Percentiles rank a stretch among this genome's conserved stretches.
phyloP scores from a whole-genome alignment of 495 filamentous ascomycete species.

The Hypoxylon lenormandii region DNA sequence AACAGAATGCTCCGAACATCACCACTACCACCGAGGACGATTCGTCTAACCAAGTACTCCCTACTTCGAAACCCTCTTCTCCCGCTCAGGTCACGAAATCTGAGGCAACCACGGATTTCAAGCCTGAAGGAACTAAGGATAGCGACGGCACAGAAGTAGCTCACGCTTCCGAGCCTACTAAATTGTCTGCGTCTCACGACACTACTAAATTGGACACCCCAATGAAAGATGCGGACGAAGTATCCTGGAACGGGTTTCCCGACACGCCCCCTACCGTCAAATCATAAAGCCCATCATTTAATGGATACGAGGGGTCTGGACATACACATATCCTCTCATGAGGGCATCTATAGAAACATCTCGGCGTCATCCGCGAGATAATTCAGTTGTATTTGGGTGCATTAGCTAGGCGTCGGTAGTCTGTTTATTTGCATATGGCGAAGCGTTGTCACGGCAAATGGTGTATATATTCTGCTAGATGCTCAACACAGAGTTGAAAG shows the following conservation, averaged over 20 bases:
- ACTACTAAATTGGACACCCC: background rate
- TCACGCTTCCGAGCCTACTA: background rate
- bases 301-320: background rate
- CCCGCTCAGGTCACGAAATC: slow-evolving; percentile 9
- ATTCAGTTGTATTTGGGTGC: slow-evolving; percentile 24
- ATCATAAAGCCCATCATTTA: background rate
- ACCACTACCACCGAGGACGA: background rate
- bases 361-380: slow-evolving; percentile 12
- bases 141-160: background rate
- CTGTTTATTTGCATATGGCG: slow-evolving; percentile 13
- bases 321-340: background rate
- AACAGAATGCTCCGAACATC: background rate
- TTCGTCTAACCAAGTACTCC: slow-evolving; percentile 1
- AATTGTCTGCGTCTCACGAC: slow-evolving; percentile 7
- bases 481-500: background rate
- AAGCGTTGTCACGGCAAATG: background rate
- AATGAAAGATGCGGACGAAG: slow-evolving; percentile 20
- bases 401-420: slow-evolving; percentile 39
- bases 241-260: slow-evolving; percentile 30
- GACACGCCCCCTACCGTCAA: slow-evolving; percentile 10
- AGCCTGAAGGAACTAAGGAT: slow-evolving; percentile 3
- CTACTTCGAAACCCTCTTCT: slow-evolving; percentile 21
- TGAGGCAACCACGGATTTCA: background rate
- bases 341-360: slow-evolving; percentile 1
- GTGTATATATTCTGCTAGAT: slow-evolving; percentile 10